These are phyloP conservation scores for Quercus ilex DNA, from an alignment of 306 rosid genomes.

Conservation along the genomic window DNA sequence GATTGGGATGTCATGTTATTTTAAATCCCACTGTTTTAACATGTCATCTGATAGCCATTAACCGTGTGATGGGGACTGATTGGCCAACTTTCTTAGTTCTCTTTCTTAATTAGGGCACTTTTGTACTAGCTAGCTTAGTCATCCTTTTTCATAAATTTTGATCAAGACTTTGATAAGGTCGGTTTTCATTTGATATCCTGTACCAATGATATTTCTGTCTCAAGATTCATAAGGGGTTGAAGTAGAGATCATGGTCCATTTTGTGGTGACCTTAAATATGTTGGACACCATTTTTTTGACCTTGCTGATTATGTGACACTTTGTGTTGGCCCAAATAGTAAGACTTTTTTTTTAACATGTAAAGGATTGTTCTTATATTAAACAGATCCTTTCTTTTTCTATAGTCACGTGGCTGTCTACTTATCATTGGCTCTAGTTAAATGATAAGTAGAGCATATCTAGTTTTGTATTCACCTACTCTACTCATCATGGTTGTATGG, in stretches of 20 bases:
- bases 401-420: background rate
- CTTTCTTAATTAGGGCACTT: background rate
- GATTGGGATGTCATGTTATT: background rate
- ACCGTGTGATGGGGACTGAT: background rate
- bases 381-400: background rate
- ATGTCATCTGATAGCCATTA: background rate
- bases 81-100: background rate
- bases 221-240: background rate
- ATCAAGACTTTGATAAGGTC: background rate
- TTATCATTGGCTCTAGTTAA: background rate
- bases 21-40: background rate
- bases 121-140: background rate
- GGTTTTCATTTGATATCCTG: background rate
- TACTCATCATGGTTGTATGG: background rate
- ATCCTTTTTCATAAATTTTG: background rate
- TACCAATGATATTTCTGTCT: background rate
- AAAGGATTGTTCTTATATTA: background rate
- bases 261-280: background rate
- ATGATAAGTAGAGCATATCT: slow-evolving; percentile 1
- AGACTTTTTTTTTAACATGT: no score
- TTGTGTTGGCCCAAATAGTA: no score
- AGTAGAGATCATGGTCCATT: background rate
- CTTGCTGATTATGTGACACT: no score
- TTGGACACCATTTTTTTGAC: no score
- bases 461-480: background rate